Base-by-base conservation (phyloP, 2,329 filamentous ascomycete species). In the Pseudopyrenochaeta lycopersici region DNA sequence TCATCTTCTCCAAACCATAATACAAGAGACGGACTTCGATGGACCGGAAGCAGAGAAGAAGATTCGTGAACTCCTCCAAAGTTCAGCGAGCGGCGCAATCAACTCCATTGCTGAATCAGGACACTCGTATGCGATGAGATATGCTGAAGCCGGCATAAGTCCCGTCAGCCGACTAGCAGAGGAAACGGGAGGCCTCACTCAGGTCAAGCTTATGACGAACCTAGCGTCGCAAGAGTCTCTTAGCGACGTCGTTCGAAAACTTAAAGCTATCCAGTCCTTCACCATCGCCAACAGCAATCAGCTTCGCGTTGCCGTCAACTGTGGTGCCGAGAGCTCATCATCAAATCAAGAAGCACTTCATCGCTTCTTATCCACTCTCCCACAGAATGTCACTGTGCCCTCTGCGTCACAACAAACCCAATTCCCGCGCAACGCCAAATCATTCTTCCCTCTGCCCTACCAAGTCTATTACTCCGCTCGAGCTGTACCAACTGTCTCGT, bases 401-500 rank as follows among this genome's bases (percentile, higher is more conserved):
- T 33, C 69, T 52, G 70, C 41, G 45, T 69, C 49, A 44, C 66
- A 52, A 58, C 72, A 59, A 71, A 73, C 43, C 36, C 74, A 76
- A 31, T 77, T 76, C 46, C 75, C 75, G 2, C 74, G 71, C 9
- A 78, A 80, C 47, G 70, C 75, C 60, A 95, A 92, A 74, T 89
- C 92, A 0, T 96, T 98, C 78, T 98, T 96, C 77, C 90, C 94
- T 20, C 83, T 99, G 15, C 95, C 95, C 0, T 99, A 97, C 77
- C 95, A 99, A 77, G 95, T 99, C 30, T 97, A 96, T 73, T 98
- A 98, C 72, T 92, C 94, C 7, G 90, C 89, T 14, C 83, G 95
- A 39, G 89, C 92, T 15, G 78, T 97, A 12, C 88, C 90, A 6
- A 96, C 94, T 0, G 89, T 90, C 0, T 90, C 93, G 0, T 99